These are phyloP conservation scores for Puya raimondii DNA, from an alignment of 176 grass and related monocot genomes.

Conservation along the genomic window DNA sequence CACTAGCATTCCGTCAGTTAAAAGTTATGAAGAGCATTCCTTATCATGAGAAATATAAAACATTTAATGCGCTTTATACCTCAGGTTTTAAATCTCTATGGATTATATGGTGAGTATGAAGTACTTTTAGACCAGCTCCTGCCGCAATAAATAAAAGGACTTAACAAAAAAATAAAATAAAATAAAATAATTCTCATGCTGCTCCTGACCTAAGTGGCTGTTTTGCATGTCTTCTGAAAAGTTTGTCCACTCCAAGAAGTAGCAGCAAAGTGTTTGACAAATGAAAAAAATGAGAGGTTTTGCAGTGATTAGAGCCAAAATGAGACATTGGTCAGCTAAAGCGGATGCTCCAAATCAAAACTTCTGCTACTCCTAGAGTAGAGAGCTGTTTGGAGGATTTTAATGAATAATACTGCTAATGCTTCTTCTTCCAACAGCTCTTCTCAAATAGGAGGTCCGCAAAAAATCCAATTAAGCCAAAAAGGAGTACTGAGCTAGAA, in stretches of 20 bases:
- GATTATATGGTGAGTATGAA: constrained; percentile 42
- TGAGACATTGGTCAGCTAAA: no score
- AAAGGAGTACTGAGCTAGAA: no score
- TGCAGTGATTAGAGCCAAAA: background rate
- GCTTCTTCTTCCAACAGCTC: no score
- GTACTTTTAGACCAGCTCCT: constrained; percentile 51
- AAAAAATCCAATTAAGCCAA: no score
- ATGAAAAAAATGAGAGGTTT: background rate
- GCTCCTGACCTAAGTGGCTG: background rate
- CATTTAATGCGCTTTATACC: constrained; percentile 16
- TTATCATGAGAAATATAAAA: background rate
- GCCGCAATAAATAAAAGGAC: constrained; percentile 21
- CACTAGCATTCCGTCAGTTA: background rate
- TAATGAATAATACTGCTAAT: no score
- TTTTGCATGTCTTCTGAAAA: no score
- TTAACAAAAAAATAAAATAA: background rate
- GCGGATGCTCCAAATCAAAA: background rate
- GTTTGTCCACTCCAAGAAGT: no score
- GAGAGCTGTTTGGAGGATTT: no score
- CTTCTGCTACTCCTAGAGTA: background rate
- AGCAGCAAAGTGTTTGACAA: background rate
- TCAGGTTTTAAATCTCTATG: constrained; percentile 63
- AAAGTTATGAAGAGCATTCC: background rate
- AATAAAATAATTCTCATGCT: no score
- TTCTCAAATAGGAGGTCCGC: no score